Base-by-base conservation (phyloP, 108 stramenopile species). In the Skeletonema marinoi region DNA sequence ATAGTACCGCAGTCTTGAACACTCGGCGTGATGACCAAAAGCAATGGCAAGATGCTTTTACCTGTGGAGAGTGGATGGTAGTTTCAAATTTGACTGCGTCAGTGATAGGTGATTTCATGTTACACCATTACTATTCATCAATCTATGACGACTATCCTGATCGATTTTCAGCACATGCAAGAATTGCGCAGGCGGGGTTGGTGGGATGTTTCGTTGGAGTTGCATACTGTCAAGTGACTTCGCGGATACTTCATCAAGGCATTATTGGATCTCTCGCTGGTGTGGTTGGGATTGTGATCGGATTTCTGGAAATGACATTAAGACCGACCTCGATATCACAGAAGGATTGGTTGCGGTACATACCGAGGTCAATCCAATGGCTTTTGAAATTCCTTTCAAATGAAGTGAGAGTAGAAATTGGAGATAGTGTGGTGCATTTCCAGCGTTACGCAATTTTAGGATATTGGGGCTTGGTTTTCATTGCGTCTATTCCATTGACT, bases 51-150 rank as follows among this genome's bases (percentile, higher is more conserved):
- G 54, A 74, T 73, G 71, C 77, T n/a, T 78, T 82, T 42, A 78
- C 81, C 62, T 77, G 77, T 14, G 81, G 81, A 41, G 81, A 82
- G 60, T 82, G 81, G 81, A 78, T 78, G 76, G 59, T 44, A 41
- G 77, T 82, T 41, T 73, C 81, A 9, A 78, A 74, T 39, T 39
- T 82, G 70, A 73, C 73, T 11, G 32, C 77, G 8, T 72, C 77
- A 33, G 10, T 68, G 30, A 46, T 78, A 25, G 66, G 71, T 67
- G 81, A 73, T 73, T 82, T 73, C 39, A 32, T 82, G 12, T 41
- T 78, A 12, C 63, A 64, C 31, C 32, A 74, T 35, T 56, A 44
- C n/a, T 61, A 25, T 19, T 54, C 58, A 11, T 13, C 56, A 30
- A 60, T 33, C 48, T 10, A 60, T 71, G 9, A 64, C 29, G 41